Conservation (phyloP, 306 rosid genomes). For the Myrica gale region DNA sequence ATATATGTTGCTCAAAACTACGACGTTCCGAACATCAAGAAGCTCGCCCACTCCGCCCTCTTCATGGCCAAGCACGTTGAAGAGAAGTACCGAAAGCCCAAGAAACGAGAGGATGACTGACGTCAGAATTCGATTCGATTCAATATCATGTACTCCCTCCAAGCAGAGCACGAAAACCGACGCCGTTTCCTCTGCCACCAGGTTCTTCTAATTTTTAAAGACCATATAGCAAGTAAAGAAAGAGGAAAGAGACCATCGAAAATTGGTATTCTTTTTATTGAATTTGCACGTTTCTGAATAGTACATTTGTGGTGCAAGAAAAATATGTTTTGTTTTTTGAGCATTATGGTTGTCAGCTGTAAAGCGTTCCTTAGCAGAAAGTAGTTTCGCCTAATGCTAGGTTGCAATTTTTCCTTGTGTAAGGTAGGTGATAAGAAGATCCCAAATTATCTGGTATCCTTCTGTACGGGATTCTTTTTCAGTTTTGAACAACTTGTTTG, state of each 20-base stretch:
- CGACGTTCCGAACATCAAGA: slow-evolving; percentile 64
- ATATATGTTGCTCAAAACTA: slow-evolving; percentile 74
- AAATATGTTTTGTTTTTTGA: too few species aligned
- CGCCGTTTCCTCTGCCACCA: not conserved
- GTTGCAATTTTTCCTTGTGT: too few species aligned
- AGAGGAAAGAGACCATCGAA: not conserved
- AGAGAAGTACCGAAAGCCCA: slow-evolving; percentile 59
- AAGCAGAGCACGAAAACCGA: not conserved
- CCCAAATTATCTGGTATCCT: not conserved
- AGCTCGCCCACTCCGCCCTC: slow-evolving; percentile 44
- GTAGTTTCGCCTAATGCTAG: too few species aligned
- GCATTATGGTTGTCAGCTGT: too few species aligned
- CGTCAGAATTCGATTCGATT: not conserved
- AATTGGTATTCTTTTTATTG: not conserved
- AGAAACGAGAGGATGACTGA: slow-evolving; percentile 32
- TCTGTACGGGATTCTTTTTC: not conserved
- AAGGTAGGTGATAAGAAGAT: too few species aligned
- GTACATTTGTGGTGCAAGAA: too few species aligned
- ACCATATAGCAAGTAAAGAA: not conserved
- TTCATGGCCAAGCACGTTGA: slow-evolving; percentile 47
- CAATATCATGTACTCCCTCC: not conserved
- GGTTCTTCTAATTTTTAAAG: not conserved
- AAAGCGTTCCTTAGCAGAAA: too few species aligned
- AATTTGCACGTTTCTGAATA: not conserved
- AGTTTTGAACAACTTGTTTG: not conserved